A percentile compares a stretch with the other conserved stretches of the same genome.
These are phyloP conservation scores for Lachnum nothofagi DNA, from an alignment of 2,329 filamentous ascomycete species.

Conservation along the genomic window DNA sequence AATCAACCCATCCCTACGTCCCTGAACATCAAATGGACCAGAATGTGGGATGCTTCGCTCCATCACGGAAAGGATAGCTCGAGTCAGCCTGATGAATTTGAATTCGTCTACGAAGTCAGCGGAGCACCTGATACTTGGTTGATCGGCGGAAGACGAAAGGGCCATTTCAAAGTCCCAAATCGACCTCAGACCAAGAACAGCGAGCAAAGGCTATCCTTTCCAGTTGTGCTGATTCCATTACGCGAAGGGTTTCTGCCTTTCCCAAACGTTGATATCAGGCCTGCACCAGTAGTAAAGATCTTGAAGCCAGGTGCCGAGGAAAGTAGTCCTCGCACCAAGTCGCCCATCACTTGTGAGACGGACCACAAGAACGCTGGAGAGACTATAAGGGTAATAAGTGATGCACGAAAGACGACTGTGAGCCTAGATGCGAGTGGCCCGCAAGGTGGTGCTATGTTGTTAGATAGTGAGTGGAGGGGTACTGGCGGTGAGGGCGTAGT, in stretches of 20 bases:
- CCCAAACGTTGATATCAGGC: slow-evolving; percentile 73
- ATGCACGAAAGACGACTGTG: slow-evolving; percentile 67
- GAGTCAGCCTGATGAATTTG: slow-evolving; percentile 42
- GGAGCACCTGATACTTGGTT: slow-evolving; percentile 75
- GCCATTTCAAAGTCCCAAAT: slow-evolving; percentile 63
- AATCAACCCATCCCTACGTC: slow-evolving; percentile 63
- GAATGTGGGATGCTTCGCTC: slow-evolving; percentile 52
- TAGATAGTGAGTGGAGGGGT: slow-evolving; percentile 51
- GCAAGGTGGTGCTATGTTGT: slow-evolving; percentile 59
- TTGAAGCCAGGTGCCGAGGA: slow-evolving; percentile 17
- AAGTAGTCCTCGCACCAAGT: slow-evolving; percentile 17
- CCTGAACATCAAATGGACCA: slow-evolving; percentile 58
- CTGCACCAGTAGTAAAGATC: slow-evolving; percentile 39
- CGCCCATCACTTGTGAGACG: slow-evolving; percentile 60
- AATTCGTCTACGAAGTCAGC: slow-evolving; percentile 79
- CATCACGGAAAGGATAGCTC: slow-evolving; percentile 21
- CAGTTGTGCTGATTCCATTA: slow-evolving; percentile 73
- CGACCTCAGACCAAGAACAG: slow-evolving; percentile 41
- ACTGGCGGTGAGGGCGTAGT: slow-evolving; percentile 12
- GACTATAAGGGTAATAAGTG: slow-evolving; percentile 67
- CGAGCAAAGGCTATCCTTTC: slow-evolving; percentile 46
- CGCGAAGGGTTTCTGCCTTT: slow-evolving; percentile 72
- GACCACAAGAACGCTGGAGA: slow-evolving; percentile 76
- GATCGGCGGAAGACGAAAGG: slow-evolving; percentile 73
- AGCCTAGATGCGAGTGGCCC: slow-evolving; percentile 64